Percentiles rank a stretch among this genome's conserved stretches.
Conservation (phyloP, 805 yeast genomes). For the Cyberlindnera nakhonratchasimensis region DNA sequence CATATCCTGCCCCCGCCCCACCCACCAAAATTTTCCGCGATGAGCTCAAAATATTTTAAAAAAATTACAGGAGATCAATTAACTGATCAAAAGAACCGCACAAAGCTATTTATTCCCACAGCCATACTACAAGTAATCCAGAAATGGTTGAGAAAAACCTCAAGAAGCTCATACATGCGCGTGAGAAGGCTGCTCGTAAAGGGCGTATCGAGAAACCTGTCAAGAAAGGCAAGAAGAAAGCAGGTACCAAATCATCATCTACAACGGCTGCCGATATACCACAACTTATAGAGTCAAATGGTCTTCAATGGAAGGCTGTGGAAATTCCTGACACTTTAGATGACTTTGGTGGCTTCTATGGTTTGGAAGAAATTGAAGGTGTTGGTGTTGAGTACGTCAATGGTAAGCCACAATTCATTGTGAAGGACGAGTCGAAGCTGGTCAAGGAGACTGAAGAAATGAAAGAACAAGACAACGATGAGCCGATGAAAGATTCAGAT, state of each 20-base stretch:
- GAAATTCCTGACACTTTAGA: conserved; percentile 79
- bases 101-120: no score
- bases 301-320: conserved; percentile 75
- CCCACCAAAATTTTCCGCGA: conserved; percentile 3
- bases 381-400: conserved; percentile 75
- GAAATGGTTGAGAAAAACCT: conserved; percentile 15
- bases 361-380: conserved; percentile 91
- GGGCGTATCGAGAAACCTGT: conserved; percentile 11
- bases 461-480: conserved; percentile 26
- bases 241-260: conserved; percentile 3
- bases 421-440: conserved; percentile 32
- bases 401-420: conserved; percentile 63
- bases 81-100: no score
- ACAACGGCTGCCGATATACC: not conserved
- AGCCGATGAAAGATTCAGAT: conserved; percentile 20
- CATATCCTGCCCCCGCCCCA: no score
- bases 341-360: conserved; percentile 88
- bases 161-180: conserved; percentile 11
- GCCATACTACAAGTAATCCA: not conserved
- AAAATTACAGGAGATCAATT: no score
- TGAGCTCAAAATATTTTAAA: not conserved
- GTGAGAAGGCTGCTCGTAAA: conserved; percentile 6
- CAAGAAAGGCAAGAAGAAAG: conserved; percentile 5
- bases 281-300: conserved; percentile 42
- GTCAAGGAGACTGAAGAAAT: conserved; percentile 20